phyloP scores from a whole-genome alignment of 2,329 filamentous ascomycete genomes.

The Trichoderma simmonsii region DNA sequence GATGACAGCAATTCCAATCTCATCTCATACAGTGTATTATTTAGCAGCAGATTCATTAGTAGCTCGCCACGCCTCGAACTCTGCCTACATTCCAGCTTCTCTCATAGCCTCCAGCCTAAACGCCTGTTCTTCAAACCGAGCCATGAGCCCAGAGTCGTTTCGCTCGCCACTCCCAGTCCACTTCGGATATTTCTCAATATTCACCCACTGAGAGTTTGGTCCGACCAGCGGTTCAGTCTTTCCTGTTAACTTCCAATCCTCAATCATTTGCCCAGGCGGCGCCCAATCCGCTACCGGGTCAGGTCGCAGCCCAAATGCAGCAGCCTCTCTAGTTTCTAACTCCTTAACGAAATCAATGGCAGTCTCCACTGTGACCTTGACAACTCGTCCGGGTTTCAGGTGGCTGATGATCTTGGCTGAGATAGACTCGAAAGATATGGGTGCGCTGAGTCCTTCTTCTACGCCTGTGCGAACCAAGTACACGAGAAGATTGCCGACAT shows the following conservation, averaged over 20 bases:
- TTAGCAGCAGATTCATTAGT: too few relatives aligned
- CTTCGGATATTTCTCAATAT: not conserved
- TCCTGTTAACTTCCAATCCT: not conserved
- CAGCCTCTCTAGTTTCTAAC: not conserved
- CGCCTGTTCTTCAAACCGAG: not conserved
- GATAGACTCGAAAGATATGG: not conserved
- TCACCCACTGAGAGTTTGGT: not conserved
- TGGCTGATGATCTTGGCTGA: not conserved
- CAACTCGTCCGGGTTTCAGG: not conserved
- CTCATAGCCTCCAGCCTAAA: not conserved
- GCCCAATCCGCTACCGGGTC: not conserved
- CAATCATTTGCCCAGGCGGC: not conserved
- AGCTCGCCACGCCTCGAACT: too few relatives aligned
- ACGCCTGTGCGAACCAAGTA: not conserved
- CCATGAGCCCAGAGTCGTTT: not conserved
- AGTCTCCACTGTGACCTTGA: not conserved
- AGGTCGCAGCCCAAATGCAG: not conserved
- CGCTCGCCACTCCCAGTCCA: not conserved
- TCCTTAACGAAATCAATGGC: not conserved
- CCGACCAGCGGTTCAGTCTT: not conserved
- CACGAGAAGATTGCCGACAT: not conserved
- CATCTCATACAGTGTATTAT: too few relatives aligned
- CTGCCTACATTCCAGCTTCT: too few relatives aligned
- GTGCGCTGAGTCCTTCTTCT: not conserved
- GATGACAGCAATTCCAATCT: too few relatives aligned